A percentile compares a stretch with the other conserved stretches of the same genome.
phyloP scores from a whole-genome alignment of 179 eudicot species.

The Camellia oleifera region DNA sequence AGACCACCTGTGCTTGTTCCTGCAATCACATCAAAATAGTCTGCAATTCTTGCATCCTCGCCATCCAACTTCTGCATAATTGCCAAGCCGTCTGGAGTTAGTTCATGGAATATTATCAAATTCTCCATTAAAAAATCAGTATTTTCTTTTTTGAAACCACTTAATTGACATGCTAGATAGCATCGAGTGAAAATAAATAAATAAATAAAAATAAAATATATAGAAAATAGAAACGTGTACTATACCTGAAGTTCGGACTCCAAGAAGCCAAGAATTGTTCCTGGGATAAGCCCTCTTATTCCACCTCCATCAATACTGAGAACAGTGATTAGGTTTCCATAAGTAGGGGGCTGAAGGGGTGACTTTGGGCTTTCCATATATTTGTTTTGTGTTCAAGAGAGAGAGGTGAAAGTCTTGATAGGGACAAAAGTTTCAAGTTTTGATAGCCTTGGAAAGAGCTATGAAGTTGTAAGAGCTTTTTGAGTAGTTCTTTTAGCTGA shows the following conservation, averaged over 20 bases:
- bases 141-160: too few relatives aligned
- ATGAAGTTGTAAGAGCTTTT: not conserved
- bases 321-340: slow-evolving; percentile 24
- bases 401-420: not conserved
- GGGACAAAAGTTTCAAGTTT: not conserved
- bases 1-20: slow-evolving; percentile 52
- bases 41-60: not conserved
- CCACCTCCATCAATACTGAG: slow-evolving; percentile 51
- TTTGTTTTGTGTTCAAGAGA: not conserved
- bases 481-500: not conserved
- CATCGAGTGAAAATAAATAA: too few relatives aligned
- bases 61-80: not conserved
- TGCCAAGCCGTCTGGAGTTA: too few relatives aligned
- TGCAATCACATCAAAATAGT: slow-evolving; percentile 43
- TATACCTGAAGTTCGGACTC: slow-evolving; percentile 42
- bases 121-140: too few relatives aligned
- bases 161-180: too few relatives aligned
- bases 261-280: slow-evolving; percentile 29
- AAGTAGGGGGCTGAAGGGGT: slow-evolving; percentile 20
- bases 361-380: slow-evolving; percentile 2
- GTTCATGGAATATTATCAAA: too few relatives aligned
- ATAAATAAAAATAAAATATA: too few relatives aligned
- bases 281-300: slow-evolving; percentile 42
- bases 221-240: too few relatives aligned
- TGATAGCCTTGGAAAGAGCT: not conserved